These are phyloP conservation scores for Sphaerulina vaccinii DNA, from an alignment of 2,329 filamentous ascomycete genomes.

Conservation along the genomic window DNA sequence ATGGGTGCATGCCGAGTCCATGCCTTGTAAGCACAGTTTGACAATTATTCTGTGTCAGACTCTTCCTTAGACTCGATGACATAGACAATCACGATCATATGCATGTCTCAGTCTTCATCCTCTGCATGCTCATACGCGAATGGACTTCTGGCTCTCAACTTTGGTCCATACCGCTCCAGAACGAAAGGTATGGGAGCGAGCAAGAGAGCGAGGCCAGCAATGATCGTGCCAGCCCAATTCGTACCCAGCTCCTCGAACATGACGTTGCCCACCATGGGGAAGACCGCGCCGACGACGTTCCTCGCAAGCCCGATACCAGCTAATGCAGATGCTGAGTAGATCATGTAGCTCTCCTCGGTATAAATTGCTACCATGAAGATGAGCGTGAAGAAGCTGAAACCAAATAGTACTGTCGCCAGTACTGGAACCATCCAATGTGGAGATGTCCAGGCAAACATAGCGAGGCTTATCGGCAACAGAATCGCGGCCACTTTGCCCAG, in stretches of 20 bases:
- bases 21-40: no score
- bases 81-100: no score
- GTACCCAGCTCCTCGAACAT: conserved; percentile 41
- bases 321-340: conserved; percentile 43
- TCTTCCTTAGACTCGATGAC: no score
- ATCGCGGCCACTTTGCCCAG: conserved; percentile 46
- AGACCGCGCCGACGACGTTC: conserved; percentile 40
- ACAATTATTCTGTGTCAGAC: no score
- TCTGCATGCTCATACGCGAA: conserved; percentile 42
- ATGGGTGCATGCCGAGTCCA: no score
- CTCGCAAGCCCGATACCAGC: conserved; percentile 43
- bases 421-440: conserved; percentile 45
- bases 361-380: conserved; percentile 53
- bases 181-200: conserved; percentile 30
- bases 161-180: conserved; percentile 36
- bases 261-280: conserved; percentile 43
- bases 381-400: conserved; percentile 52
- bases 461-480: conserved; percentile 43
- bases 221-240: conserved; percentile 41
- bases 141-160: conserved; percentile 39
- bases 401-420: conserved; percentile 51
- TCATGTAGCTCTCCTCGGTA: conserved; percentile 51
- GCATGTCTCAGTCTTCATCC: conserved; percentile 27
- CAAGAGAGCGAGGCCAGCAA: conserved; percentile 40
- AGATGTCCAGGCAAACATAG: conserved; percentile 45